Evolutionary conservation across 208 protist genomes (phyloP).

Genomic region (Angomonas deanei): DNA sequence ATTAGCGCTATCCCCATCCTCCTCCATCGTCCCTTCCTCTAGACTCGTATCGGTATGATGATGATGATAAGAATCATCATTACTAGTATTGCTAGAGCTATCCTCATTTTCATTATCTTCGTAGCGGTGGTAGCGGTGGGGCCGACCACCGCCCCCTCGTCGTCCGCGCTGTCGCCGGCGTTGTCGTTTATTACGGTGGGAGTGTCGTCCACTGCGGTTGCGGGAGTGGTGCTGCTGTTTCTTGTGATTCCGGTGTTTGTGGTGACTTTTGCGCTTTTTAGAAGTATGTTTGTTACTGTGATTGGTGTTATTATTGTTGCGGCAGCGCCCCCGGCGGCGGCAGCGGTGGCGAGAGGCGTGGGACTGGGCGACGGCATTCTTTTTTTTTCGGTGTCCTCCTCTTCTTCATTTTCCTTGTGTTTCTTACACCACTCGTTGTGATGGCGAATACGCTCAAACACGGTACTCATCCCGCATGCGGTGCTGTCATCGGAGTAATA

Average conservation of each 20-base stretch:
- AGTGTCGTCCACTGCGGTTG: not conserved
- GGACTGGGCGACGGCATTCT: not conserved
- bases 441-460: constrained; percentile 19
- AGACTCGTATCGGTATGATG: no score
- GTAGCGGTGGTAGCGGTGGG: not conserved
- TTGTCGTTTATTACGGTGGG: not conserved
- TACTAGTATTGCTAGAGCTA: not conserved
- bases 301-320: constrained; percentile 1
- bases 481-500: constrained; percentile 26
- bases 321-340: not conserved
- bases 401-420: constrained; percentile 11
- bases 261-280: not conserved
- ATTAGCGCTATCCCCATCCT: no score
- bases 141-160: not conserved
- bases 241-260: not conserved
- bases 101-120: no score
- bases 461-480: constrained; percentile 30
- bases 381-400: constrained; percentile 2
- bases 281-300: constrained; percentile 6
- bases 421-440: constrained; percentile 4
- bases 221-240: constrained; percentile 2
- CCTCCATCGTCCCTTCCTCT: no score
- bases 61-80: not conserved
- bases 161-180: not conserved
- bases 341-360: not conserved